phyloP scores from a whole-genome alignment of 2,329 filamentous ascomycete genomes.

The Pestalotiopsis sp. region DNA sequence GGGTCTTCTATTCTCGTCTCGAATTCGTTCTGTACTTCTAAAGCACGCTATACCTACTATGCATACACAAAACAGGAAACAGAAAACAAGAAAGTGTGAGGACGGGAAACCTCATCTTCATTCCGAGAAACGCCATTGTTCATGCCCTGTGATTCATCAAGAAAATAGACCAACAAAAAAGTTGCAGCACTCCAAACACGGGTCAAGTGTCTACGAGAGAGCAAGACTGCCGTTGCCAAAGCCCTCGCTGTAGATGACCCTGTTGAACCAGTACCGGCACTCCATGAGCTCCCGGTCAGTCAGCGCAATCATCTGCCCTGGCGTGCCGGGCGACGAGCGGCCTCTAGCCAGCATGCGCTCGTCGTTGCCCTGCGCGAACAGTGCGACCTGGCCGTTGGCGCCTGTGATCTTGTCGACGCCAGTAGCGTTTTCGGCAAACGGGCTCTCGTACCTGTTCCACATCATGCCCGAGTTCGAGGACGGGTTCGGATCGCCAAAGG shows the following conservation, averaged over 20 bases:
- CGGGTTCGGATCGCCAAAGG: conserved; percentile 29
- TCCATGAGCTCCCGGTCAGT: conserved; percentile 47
- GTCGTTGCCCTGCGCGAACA: conserved; percentile 64
- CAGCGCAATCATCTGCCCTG: conserved; percentile 43
- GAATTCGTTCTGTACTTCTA: no score
- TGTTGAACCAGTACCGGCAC: conserved; percentile 64
- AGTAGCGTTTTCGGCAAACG: conserved; percentile 28
- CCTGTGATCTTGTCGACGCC: conserved; percentile 12
- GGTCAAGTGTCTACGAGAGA: neutral
- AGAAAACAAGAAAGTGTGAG: neutral
- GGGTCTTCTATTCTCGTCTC: no score
- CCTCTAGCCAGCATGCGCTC: conserved; percentile 42
- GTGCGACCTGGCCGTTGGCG: conserved; percentile 41
- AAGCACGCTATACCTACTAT: no score
- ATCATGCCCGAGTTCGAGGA: conserved; percentile 22
- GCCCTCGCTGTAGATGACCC: conserved; percentile 49
- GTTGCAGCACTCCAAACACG: neutral
- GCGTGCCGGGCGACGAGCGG: conserved; percentile 39
- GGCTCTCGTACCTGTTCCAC: conserved; percentile 47
- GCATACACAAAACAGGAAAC: no score
- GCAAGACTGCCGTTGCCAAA: conserved; percentile 31
- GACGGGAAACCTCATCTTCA: neutral
- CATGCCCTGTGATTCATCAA: neutral
- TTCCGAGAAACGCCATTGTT: neutral
- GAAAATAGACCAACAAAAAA: neutral